Evolutionary conservation across 1,284 basidiomycete genomes (phyloP).

Genomic region (Sporisorium exsertum): DNA sequence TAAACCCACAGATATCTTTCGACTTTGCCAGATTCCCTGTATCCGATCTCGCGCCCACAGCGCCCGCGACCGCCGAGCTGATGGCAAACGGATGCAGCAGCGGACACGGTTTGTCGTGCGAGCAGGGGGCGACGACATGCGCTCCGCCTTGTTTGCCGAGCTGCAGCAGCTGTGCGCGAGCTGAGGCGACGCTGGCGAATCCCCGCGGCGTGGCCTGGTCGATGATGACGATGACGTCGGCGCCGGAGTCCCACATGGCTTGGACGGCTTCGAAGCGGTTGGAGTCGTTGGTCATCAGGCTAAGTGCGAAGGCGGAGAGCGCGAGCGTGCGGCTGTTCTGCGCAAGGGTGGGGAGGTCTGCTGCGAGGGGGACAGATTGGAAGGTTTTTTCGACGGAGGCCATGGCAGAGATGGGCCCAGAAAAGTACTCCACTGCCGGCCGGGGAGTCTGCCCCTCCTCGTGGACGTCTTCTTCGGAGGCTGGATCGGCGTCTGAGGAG

Average conservation of each 20-base stretch:
- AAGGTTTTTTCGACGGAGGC: constrained; percentile 27
- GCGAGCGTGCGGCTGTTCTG: constrained; percentile 73
- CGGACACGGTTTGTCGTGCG: constrained; percentile 90
- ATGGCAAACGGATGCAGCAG: constrained; percentile 70
- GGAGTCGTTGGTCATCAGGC: constrained; percentile 76
- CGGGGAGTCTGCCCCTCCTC: constrained; percentile 4
- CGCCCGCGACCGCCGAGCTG: constrained; percentile 14
- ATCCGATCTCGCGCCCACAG: constrained; percentile 18
- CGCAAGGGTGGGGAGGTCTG: constrained; percentile 14
- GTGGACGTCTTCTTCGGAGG: neutral
- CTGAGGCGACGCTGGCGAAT: constrained; percentile 84
- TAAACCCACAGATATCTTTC: constrained; percentile 80
- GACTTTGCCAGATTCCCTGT: constrained; percentile 57
- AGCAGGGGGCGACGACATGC: constrained; percentile 84
- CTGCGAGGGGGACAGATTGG: constrained; percentile 35
- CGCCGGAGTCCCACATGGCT: constrained; percentile 90
- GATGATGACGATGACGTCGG: constrained; percentile 77
- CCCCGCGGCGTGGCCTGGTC: constrained; percentile 84
- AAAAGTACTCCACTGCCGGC: constrained; percentile 24
- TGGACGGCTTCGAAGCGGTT: constrained; percentile 79
- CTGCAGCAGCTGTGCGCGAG: constrained; percentile 81
- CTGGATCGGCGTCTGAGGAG: constrained; percentile 1
- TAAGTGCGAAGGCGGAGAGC: constrained; percentile 86
- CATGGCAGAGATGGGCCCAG: constrained; percentile 39
- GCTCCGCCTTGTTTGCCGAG: constrained; percentile 73